Conservation (phyloP, 768 basidiomycete genomes). For the Ramaria sp. region DNA sequence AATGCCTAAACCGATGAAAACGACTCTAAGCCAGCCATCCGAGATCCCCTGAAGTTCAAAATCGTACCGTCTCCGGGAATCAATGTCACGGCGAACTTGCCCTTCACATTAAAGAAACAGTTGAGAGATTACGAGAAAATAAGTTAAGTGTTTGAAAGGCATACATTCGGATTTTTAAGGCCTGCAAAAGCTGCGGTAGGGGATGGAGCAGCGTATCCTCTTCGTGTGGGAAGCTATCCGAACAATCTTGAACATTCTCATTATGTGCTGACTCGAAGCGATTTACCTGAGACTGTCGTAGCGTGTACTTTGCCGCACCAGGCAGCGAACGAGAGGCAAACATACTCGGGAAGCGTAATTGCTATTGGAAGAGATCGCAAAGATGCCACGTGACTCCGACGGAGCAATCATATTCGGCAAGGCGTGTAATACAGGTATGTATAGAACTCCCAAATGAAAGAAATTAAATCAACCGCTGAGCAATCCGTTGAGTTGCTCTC, state of each 20-base stretch:
- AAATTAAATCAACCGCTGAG: conserved; percentile 45
- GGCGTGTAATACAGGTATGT: not conserved
- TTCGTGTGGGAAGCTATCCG: conserved; percentile 34
- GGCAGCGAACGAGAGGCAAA: conserved; percentile 12
- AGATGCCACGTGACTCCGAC: not conserved
- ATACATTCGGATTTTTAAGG: conserved; percentile 77
- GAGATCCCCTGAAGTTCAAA: not conserved
- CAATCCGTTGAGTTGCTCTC: conserved; percentile 79
- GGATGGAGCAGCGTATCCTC: conserved; percentile 54
- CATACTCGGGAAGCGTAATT: conserved; percentile 9
- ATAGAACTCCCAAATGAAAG: not conserved
- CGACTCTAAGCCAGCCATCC: not conserved
- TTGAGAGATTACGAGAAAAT: not conserved
- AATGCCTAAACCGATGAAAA: conserved; percentile 56
- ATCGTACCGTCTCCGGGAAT: conserved; percentile 90
- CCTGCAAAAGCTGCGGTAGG: conserved; percentile 88
- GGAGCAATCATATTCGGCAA: not conserved
- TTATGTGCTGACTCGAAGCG: not conserved
- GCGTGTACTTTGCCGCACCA: conserved; percentile 10
- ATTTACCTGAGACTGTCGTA: conserved; percentile 4
- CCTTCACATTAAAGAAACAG: conserved; percentile 34
- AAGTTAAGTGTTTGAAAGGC: conserved; percentile 21
- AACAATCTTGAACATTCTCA: not conserved
- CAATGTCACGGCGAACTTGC: conserved; percentile 92
- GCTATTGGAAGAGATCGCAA: not conserved